Evolutionary conservation across 441 rosid species (phyloP).

Genomic region (Pelargonium myrrhifolium): DNA sequence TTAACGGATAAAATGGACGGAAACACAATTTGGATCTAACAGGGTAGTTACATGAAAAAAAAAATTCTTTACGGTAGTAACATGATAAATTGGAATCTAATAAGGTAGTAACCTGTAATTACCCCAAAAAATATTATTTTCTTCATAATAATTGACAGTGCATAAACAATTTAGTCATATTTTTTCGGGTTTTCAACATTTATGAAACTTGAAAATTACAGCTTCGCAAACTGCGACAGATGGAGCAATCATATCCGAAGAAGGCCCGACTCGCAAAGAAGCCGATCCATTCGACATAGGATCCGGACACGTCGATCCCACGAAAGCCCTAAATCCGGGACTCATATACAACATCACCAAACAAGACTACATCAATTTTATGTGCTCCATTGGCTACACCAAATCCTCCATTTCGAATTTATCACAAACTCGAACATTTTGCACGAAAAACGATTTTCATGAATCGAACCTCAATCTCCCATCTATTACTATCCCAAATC

Average conservation of each 20-base stretch:
- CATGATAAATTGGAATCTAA: too few species aligned
- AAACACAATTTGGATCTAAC: too few species aligned
- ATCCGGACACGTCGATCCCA: slow-evolving; percentile 43
- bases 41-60: too few species aligned
- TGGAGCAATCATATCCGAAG: slow-evolving; percentile 29
- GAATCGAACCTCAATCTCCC: slow-evolving; percentile 45
- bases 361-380: slow-evolving; percentile 32
- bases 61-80: too few species aligned
- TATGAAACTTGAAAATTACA: slow-evolving; percentile 17
- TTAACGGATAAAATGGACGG: too few species aligned
- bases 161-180: too few species aligned
- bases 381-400: slow-evolving; percentile 36
- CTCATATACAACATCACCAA: slow-evolving; percentile 40
- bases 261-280: slow-evolving; percentile 28
- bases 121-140: too few species aligned
- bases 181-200: too few species aligned
- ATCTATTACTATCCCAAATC: slow-evolving; percentile 43
- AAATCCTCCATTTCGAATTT: slow-evolving; percentile 21
- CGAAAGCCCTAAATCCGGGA: slow-evolving; percentile 44
- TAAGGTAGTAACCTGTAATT: too few species aligned
- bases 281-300: slow-evolving; percentile 51
- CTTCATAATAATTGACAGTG: too few species aligned
- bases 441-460: slow-evolving; percentile 25
- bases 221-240: slow-evolving; percentile 37
- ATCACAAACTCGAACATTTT: slow-evolving; percentile 16